Evolutionary conservation across 495 filamentous ascomycete species (phyloP), one percentile per base, ranked within the genome.

Genomic region (Neurospora intermedia): DNA sequence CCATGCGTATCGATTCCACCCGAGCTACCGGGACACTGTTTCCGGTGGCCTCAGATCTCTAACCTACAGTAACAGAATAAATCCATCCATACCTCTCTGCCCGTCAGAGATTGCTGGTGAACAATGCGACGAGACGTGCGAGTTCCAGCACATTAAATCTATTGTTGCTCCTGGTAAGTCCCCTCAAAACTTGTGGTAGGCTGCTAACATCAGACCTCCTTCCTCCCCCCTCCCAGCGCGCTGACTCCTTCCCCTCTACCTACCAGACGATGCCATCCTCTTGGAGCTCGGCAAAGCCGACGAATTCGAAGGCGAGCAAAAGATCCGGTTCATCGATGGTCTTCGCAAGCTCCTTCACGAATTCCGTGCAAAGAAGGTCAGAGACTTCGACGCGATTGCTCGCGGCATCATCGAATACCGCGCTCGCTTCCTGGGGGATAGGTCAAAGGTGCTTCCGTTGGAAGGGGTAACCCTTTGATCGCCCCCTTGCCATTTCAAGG

Each of bases 41-140:
- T 78, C 90, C 71, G 89, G 88, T 76, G 94, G 94, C 70, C 90
- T 93, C 79, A 90, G 90, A 81, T 98, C 96, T 75, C 84, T 96
- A 86, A 98, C 93, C 62, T 98, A 94, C 84, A 98, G 93, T 80
- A 90, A 95, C 81, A 89, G 88, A 72, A 95, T 98, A 80, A 87
- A 98, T 78, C 83, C 91, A 8, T 85, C 88, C 75, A 90, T 86
- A 74, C 87, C 86, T 69, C 72, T 98, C 23, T 98, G 96, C 80
- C 89, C 85, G 2, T 91, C 85, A 77, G 94, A 96, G 78, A 80
- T 91, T 74, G 83, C 85, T 43, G 91, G 90, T 42, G 91, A 93
- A 70, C 85, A 88, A 71, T 99, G 96, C 82, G 93, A 94, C 74
- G 89, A 93, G 77, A 92, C 91, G 77, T 87, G 84, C 75, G 81